Evolutionary conservation across 1,284 basidiomycete species (phyloP), one percentile per base, ranked within the genome.

Genomic region (Rhodotorula sp.): DNA sequence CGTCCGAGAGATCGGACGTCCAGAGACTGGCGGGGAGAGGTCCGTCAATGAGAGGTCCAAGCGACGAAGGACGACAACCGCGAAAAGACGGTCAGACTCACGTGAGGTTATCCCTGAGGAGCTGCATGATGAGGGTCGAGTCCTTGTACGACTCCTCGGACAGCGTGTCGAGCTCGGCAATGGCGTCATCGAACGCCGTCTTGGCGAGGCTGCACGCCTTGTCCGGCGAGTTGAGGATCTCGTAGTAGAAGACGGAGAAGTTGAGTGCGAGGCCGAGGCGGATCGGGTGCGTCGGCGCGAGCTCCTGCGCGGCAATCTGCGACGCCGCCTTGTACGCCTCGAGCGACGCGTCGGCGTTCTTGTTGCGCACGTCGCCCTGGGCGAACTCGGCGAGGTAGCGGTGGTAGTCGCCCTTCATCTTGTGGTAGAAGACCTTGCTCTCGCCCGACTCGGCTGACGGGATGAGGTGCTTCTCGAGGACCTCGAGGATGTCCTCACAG

Each of bases 231-330:
- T 83, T 83, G 72, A 84, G 81, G 75, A 83, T 83, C 77, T 84
- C 83, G 80, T 84, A 84, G 81, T 84, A 84, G 80, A 84, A 84
- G 61, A 84, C 83, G 61, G 81, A 82, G 79, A 84, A 84, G 82
- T 84, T 84, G 72, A 84, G 80, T 41, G 83, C 83, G 56, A 84
- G 81, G 75, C 83, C 83, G 58, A 84, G 81, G 60, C 76, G 82
- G 77, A 83, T 83, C 59, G 82, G 82, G 79, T 83, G 74, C 59
- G 82, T 83, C 21, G 82, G 82, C 55, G 82, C 81, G 45, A 83
- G 79, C 79, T 83, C 82, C 67, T 81, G 81, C 59, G 82, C 79
- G 66, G 82, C 82, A 64, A 83, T 82, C 59, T 81, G 79, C 63
- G 82, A 83, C 56, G 82, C 82, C 50, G 80, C 78, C 80, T 83